Base-by-base conservation (phyloP, 164 flowering plant genomes). In the Vitis cinerea region DNA sequence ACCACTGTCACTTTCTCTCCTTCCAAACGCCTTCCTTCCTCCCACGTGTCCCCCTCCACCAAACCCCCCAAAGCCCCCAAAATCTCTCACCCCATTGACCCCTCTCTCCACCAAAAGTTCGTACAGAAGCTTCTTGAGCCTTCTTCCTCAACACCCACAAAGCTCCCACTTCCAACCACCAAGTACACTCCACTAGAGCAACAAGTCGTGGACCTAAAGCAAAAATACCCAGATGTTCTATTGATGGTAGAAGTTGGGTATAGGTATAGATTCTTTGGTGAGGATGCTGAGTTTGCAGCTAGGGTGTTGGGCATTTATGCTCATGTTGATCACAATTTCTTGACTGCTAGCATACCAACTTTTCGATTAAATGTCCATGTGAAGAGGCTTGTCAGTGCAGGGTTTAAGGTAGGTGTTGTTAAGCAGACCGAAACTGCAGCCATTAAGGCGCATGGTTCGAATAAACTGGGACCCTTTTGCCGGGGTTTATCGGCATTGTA, bases 181-280 rank as follows among this genome's bases (percentile, higher is more conserved):
- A 93, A 88, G 57, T 86, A 78, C 88, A 95, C 99, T 0, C 99
- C 98, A 1, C 77, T 95, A 2, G 99, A 93, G 62, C 90, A 83
- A 30, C 97, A 95, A 71, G 96, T 95, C 4, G 78, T 88, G 59
- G 91, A 90, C 10, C 81, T 95, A 3, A 93, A 91, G 59, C 59
- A 63, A 2, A 85, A 77, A 59, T 80, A 89, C 76, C 93, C 96
- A 1, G 99, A 93, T 74, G 97, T 91, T 29, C 84, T 95, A 29
- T 75, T 91, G 64, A 95, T 92, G 99, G 58, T 93, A n/a, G 98
- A 95, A 65, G 99, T 93, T 8, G 97, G 98, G 6, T 91, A 91
- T 75, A 91, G 65, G 78, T 95, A 81, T 64, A 68, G 98, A 11
- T 95, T 93, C 53, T 95, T 95, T 50, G 98, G 94, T 1, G 74